Evolutionary conservation across 2,329 filamentous ascomycete genomes (phyloP).

Genomic region (Immersiporthe knoxdaviesiana): DNA sequence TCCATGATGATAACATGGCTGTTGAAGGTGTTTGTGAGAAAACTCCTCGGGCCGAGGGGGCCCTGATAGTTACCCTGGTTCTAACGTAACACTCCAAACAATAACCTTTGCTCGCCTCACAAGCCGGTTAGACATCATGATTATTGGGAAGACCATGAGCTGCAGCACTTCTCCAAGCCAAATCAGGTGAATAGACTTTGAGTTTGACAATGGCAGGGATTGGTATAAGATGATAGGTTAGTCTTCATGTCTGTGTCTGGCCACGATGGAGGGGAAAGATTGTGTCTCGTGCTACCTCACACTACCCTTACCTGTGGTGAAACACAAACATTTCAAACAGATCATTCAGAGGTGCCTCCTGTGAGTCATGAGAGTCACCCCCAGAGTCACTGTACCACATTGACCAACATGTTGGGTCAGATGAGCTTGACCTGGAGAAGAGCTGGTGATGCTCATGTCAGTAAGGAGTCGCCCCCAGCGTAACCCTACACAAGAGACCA

Average conservation of each 20-base stretch:
- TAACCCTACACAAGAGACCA: neutral
- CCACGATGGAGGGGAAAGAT: neutral
- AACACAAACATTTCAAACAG: neutral
- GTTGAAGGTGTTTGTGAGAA: too few species aligned
- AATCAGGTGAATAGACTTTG: too few species aligned
- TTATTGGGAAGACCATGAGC: neutral
- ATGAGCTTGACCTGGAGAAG: neutral
- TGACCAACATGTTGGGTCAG: neutral
- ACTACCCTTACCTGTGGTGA: neutral
- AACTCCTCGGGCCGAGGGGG: too few species aligned
- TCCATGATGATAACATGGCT: neutral
- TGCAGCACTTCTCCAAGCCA: neutral
- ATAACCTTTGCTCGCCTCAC: neutral
- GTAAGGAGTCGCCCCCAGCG: too few species aligned
- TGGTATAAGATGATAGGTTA: conserved; percentile 20
- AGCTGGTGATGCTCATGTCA: neutral
- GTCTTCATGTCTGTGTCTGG: too few species aligned
- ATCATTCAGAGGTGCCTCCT: neutral
- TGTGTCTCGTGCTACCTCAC: neutral
- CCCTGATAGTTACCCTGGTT: too few species aligned
- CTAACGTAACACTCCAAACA: too few species aligned
- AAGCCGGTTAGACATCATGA: neutral
- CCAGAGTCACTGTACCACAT: neutral
- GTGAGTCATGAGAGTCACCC: neutral
- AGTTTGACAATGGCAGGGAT: too few species aligned